Percentiles rank a stretch among this genome's conserved stretches.
These are phyloP conservation scores for Amphichorda felina DNA, from an alignment of 2,329 filamentous ascomycete genomes.

Conservation along the genomic window DNA sequence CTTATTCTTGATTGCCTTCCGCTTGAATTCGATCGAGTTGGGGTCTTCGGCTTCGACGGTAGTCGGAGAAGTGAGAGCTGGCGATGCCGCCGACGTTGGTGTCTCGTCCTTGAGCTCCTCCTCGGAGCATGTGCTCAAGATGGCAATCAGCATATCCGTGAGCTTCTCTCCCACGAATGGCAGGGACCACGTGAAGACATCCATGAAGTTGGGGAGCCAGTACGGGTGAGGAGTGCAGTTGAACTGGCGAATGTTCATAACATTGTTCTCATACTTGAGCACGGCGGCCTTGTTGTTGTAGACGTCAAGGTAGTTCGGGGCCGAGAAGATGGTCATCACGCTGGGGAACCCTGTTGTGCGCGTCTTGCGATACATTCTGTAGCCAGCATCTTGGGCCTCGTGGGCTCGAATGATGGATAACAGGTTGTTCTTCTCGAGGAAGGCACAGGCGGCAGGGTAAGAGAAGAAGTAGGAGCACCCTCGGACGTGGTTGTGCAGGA, in stretches of 20 bases:
- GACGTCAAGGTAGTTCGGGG: conserved; percentile 95
- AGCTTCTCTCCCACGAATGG: conserved; percentile 99
- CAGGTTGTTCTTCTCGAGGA: conserved; percentile 97
- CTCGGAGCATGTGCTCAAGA: conserved; percentile 97
- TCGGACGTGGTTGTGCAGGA: conserved; percentile 95
- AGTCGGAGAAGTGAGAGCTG: conserved; percentile 61
- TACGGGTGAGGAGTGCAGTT: conserved; percentile 99
- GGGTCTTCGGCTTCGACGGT: conserved; percentile 45
- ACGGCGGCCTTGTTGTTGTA: conserved; percentile 99
- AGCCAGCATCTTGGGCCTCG: conserved; percentile 96
- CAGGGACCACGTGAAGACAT: conserved; percentile 99
- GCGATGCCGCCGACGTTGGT: conserved; percentile 55
- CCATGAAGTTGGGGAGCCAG: conserved; percentile 99
- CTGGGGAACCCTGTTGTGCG: conserved; percentile 95
- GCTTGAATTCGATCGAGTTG: conserved; percentile 86
- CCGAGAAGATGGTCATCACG: conserved; percentile 99
- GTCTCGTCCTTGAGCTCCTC: conserved; percentile 93
- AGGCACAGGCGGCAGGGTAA: conserved; percentile 91
- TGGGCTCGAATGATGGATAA: conserved; percentile 95
- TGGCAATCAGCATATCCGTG: conserved; percentile 98
- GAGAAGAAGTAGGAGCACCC: conserved; percentile 99
- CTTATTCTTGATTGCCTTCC: conserved; percentile 98
- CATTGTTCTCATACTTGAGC: conserved; percentile 98
- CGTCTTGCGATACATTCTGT: conserved; percentile 98
- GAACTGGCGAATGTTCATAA: conserved; percentile 99